Conservation (phyloP, 768 basidiomycete species). For the Hericium coralloides region DNA sequence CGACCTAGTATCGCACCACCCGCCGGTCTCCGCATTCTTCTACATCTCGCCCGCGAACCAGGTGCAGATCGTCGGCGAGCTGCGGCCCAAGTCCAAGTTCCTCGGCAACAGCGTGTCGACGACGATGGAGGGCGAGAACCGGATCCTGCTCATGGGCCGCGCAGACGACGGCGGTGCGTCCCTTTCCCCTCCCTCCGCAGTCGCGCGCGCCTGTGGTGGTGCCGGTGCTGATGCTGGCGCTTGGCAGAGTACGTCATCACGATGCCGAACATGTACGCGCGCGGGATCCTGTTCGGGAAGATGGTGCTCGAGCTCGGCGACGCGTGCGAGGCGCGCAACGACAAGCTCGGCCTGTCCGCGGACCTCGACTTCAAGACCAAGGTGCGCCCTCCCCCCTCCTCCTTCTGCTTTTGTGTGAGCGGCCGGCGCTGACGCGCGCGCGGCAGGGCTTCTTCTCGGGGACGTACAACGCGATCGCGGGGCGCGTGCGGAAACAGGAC, state of each 20-base stretch:
- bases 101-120: constrained; percentile 96
- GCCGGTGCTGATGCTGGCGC: neutral
- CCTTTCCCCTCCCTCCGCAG: neutral
- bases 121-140: constrained; percentile 92
- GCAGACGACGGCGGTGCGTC: constrained; percentile 78
- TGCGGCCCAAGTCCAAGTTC: constrained; percentile 93
- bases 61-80: constrained; percentile 81
- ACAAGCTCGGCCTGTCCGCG: constrained; percentile 60
- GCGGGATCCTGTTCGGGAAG: constrained; percentile 82
- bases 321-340: constrained; percentile 76
- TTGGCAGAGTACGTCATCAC: constrained; percentile 72
- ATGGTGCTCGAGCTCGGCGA: constrained; percentile 97
- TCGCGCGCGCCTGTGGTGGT: neutral
- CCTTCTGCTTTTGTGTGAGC: neutral
- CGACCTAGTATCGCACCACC: constrained; percentile 84
- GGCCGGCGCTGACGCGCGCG: neutral
- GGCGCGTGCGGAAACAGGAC: constrained; percentile 59
- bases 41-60: constrained; percentile 90
- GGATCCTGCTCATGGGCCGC: constrained; percentile 72
- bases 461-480: constrained; percentile 84
- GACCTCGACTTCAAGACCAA: constrained; percentile 98
- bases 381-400: constrained; percentile 31
- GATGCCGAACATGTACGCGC: constrained; percentile 98
- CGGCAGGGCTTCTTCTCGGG: constrained; percentile 92
- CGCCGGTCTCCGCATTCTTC: constrained; percentile 91